phyloP scores from a whole-genome alignment of 148 eudicot genomes.

The Bassia scoparia region DNA sequence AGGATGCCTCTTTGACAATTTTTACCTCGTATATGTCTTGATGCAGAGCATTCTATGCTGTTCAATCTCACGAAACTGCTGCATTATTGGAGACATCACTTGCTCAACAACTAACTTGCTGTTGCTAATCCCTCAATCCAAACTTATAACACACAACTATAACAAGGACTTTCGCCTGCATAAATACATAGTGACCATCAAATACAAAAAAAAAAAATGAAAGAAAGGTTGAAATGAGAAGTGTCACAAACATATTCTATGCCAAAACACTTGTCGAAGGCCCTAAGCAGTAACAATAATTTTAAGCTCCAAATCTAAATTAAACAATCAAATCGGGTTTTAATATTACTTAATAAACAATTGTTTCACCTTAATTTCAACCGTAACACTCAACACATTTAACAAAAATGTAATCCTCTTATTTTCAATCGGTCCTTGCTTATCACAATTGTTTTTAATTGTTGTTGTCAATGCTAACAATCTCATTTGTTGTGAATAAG shows the following conservation, averaged over 20 bases:
- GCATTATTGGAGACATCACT: conserved; percentile 96
- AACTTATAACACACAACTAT: conserved; percentile 95
- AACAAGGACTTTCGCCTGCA: conserved; percentile 82
- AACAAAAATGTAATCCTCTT: too few relatives aligned
- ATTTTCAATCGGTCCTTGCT: too few relatives aligned
- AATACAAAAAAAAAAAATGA: too few relatives aligned
- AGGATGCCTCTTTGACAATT: not conserved
- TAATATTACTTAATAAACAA: too few relatives aligned
- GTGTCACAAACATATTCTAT: not conserved
- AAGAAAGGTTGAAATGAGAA: too few relatives aligned
- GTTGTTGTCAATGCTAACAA: too few relatives aligned
- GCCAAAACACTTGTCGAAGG: not conserved
- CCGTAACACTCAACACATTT: too few relatives aligned
- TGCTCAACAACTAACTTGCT: conserved; percentile 70
- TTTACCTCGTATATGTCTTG: conserved; percentile 70
- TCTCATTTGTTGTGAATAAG: too few relatives aligned
- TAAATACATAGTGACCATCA: conserved; percentile 11
- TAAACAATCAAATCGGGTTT: too few relatives aligned
- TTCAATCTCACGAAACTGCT: conserved; percentile 94
- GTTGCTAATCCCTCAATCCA: conserved; percentile 78
- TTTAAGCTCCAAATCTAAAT: too few relatives aligned
- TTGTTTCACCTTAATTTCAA: too few relatives aligned
- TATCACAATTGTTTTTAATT: too few relatives aligned
- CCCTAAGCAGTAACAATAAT: not conserved
- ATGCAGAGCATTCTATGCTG: conserved; percentile 88